Evolutionary conservation across 2,329 filamentous ascomycete species (phyloP).

Genomic region (Exophiala sideris): DNA sequence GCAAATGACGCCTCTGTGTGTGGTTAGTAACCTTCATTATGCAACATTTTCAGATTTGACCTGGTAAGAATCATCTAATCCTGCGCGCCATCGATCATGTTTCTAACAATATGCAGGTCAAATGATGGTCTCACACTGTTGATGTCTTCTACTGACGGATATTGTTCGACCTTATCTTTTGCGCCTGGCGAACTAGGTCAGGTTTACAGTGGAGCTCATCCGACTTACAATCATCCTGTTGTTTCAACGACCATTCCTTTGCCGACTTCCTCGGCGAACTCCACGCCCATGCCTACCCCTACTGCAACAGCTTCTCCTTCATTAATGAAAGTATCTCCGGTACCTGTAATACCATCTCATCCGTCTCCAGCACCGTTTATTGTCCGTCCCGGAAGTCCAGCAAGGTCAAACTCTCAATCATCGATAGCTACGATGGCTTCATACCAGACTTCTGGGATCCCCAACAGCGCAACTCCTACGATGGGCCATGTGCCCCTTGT

Average conservation of each 20-base stretch:
- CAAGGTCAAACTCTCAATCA: slow-evolving; percentile 80
- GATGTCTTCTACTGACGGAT: slow-evolving; percentile 97
- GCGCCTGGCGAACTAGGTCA: slow-evolving; percentile 78
- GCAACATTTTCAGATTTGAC: slow-evolving; percentile 95
- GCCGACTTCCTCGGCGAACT: slow-evolving; percentile 43
- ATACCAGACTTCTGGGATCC: slow-evolving; percentile 46
- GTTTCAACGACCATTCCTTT: slow-evolving; percentile 35
- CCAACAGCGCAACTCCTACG: slow-evolving; percentile 76
- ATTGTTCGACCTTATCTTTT: slow-evolving; percentile 90
- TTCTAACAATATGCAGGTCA: slow-evolving; percentile 53
- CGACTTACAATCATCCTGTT: slow-evolving; percentile 32
- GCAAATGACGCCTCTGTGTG: slow-evolving; percentile 85
- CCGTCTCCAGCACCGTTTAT: slow-evolving; percentile 54
- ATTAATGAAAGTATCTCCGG: slow-evolving; percentile 55
- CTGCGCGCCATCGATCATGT: not conserved
- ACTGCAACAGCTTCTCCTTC: slow-evolving; percentile 64
- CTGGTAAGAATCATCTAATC: slow-evolving; percentile 61
- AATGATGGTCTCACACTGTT: slow-evolving; percentile 74
- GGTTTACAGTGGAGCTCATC: slow-evolving; percentile 67
- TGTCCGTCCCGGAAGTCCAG: slow-evolving; percentile 68
- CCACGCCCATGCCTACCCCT: slow-evolving; percentile 67
- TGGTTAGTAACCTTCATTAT: slow-evolving; percentile 96
- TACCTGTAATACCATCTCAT: slow-evolving; percentile 55
- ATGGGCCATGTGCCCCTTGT: slow-evolving; percentile 74
- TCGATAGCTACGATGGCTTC: slow-evolving; percentile 65